Evolutionary conservation across 768 basidiomycete genomes (phyloP), one percentile per base, ranked within the genome.

Genomic region (Neoboletus magnificus): DNA sequence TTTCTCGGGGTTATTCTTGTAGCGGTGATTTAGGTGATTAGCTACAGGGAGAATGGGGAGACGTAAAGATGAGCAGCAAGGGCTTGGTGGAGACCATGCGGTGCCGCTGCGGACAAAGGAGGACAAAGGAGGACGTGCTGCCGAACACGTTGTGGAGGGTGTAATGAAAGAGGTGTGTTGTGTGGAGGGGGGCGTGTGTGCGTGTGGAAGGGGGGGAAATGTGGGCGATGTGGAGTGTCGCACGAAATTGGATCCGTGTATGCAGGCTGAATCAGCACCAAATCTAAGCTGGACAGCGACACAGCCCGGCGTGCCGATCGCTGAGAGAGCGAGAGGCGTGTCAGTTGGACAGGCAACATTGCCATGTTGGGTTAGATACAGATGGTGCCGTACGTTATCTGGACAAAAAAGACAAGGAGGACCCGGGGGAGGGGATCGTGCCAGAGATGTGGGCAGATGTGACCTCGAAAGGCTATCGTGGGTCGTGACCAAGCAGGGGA

Each of bases 401-500:
- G 59, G 55, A 60, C 52, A 50, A 51, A 68, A 57, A 53, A 23
- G 70, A 55, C 55, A 56, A 18, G 36, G 0, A 0, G 0, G 66
- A 35, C 2, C 68, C 68, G 51, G 45, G 43, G 23, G 27, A 18
- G 0, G 35, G 65, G 60, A 22, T 2, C 0, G 29, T 52, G 29
- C 63, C 70, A 46, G 22, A 67, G 58, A 63, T 52, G 62, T 56
- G 70, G 70, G 61, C 46, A 51, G 60, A 16, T 44, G 56, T 60
- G 61, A n/a, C 68, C 68, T 70, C 57, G 61, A 71, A 70, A 70
- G 68, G 70, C 20, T 72, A 72, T 68, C 68, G 70, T 70, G 63
- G 48, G 59, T 55, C 45, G 54, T 54, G 58, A 53, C 50, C 46
- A 56, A 49, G 62, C 65, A 52, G 30, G 54, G 53, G 62, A 11